phyloP scores from a whole-genome alignment of 306 rosid genomes.

The Malus domestica region DNA sequence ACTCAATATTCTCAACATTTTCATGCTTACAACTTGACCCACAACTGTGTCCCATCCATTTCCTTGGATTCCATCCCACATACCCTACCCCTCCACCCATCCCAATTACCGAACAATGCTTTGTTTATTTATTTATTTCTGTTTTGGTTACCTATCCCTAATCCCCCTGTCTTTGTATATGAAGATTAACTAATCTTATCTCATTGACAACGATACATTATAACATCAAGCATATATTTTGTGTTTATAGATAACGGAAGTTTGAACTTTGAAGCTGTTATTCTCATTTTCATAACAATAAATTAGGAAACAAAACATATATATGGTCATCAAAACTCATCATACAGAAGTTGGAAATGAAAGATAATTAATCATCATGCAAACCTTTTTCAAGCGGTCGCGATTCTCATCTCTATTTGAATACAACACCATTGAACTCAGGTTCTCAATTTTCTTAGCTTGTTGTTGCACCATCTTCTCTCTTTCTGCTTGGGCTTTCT shows the following conservation, averaged over 20 bases:
- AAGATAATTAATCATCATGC: not conserved
- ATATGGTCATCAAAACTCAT: not conserved
- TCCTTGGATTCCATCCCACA: not conserved
- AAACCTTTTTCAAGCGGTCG: constrained; percentile 64
- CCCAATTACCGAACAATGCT: not conserved
- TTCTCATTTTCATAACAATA: not conserved
- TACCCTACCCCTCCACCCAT: not conserved
- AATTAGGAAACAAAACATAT: not conserved
- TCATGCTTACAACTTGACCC: not conserved
- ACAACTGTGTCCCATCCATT: not conserved
- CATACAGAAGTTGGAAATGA: not conserved
- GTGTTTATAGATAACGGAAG: not conserved
- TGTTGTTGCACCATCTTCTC: constrained; percentile 79
- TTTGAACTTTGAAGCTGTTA: not conserved
- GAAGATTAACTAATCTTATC: not conserved
- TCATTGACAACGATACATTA: not conserved
- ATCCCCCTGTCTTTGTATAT: not conserved
- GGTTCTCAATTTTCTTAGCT: constrained; percentile 82
- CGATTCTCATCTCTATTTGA: constrained; percentile 77
- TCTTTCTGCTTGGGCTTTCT: constrained; percentile 85
- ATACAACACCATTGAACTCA: constrained; percentile 86
- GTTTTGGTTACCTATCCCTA: not conserved
- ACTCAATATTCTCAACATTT: no score
- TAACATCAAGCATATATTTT: not conserved
- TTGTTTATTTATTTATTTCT: not conserved